phyloP scores from a whole-genome alignment of 331 rosid species.

The Arachis monticola region DNA sequence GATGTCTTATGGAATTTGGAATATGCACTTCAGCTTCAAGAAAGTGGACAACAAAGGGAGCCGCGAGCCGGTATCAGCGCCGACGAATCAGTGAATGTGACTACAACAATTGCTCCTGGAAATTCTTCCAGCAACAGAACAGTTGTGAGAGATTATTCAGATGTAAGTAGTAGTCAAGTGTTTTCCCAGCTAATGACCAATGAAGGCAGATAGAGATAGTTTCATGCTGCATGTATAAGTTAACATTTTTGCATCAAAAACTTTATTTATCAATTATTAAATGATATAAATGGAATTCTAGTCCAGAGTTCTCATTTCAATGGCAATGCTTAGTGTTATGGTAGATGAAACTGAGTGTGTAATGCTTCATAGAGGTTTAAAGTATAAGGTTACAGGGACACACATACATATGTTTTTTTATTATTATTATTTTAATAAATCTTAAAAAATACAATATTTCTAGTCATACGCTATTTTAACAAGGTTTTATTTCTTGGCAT shows the following conservation, averaged over 20 bases:
- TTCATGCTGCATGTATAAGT: slow-evolving; percentile 32
- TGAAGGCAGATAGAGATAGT: slow-evolving; percentile 75
- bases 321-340: background rate
- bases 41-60: slow-evolving; percentile 53
- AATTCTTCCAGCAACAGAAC: slow-evolving; percentile 45
- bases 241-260: background rate
- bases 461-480: no score
- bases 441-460: no score
- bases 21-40: slow-evolving; percentile 91
- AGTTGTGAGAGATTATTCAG: slow-evolving; percentile 51
- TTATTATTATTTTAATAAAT: no score
- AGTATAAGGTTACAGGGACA: background rate
- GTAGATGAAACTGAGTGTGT: background rate
- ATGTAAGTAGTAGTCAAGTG: slow-evolving; percentile 69
- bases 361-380: slow-evolving; percentile 1
- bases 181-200: slow-evolving; percentile 92
- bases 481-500: no score
- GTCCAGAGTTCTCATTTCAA: slow-evolving; percentile 14
- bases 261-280: no score
- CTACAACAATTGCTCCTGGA: slow-evolving; percentile 41
- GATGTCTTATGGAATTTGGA: slow-evolving; percentile 97
- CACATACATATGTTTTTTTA: no score
- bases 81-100: slow-evolving; percentile 35
- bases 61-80: slow-evolving; percentile 25
- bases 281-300: background rate